Conservation (phyloP, 352 stramenopile species). For the Lagenidium sp. region DNA sequence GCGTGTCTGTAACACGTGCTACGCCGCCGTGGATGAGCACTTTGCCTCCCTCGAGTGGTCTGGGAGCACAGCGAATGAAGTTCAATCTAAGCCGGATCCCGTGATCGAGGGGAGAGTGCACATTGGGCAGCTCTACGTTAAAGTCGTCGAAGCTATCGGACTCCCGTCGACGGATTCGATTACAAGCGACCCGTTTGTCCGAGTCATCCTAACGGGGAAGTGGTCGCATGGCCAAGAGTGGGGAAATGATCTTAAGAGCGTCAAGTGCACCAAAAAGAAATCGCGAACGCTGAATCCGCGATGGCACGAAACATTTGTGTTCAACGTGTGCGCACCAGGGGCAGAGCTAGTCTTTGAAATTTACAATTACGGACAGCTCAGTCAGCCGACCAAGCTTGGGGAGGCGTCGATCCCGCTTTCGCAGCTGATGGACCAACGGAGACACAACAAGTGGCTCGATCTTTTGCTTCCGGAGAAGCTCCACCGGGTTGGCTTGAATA, state of each 20-base stretch:
- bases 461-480: conserved; percentile 71
- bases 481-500: conserved; percentile 71
- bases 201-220: conserved; percentile 75
- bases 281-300: conserved; percentile 78
- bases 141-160: conserved; percentile 79
- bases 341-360: conserved; percentile 76
- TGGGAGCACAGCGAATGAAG: conserved; percentile 57
- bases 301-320: conserved; percentile 85
- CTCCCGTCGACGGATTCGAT: conserved; percentile 83
- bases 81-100: conserved; percentile 62
- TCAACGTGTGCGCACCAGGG: conserved; percentile 80
- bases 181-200: conserved; percentile 80
- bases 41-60: conserved; percentile 82
- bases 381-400: conserved; percentile 75
- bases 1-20: conserved; percentile 83
- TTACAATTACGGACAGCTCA: conserved; percentile 80
- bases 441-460: conserved; percentile 85
- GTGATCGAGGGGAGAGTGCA: conserved; percentile 77
- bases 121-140: conserved; percentile 82
- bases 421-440: conserved; percentile 78
- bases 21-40: conserved; percentile 75
- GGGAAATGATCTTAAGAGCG: conserved; percentile 70
- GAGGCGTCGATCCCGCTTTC: conserved; percentile 63
- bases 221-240: conserved; percentile 83
- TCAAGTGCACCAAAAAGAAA: conserved; percentile 84